A percentile compares a stretch with the other conserved stretches of the same genome.
These are phyloP conservation scores for Mycena sp. DNA, from an alignment of 1,284 basidiomycete species.

Conservation along the genomic window DNA sequence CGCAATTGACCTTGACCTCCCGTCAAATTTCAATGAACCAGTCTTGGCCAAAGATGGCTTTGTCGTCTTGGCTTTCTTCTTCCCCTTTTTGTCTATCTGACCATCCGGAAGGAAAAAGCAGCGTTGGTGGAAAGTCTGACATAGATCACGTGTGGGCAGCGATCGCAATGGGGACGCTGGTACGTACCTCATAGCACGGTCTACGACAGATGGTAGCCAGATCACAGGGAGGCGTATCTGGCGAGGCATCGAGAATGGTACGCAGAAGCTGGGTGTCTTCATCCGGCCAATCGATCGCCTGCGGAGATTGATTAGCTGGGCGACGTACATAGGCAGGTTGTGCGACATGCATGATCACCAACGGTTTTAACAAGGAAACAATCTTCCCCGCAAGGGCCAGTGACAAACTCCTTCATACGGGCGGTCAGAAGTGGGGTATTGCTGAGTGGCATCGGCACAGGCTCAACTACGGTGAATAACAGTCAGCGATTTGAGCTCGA, in stretches of 20 bases:
- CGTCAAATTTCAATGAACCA: background rate
- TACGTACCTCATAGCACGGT: slow-evolving; percentile 53
- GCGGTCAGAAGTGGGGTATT: slow-evolving; percentile 34
- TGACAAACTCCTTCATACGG: slow-evolving; percentile 33
- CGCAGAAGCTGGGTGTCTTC: slow-evolving; percentile 40
- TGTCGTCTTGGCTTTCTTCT: background rate
- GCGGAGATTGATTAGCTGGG: background rate
- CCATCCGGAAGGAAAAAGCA: background rate
- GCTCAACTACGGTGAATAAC: slow-evolving; percentile 41
- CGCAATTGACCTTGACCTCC: too few species aligned
- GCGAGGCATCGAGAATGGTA: slow-evolving; percentile 43
- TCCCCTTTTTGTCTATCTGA: background rate
- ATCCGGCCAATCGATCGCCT: slow-evolving; percentile 39
- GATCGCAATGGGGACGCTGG: too few species aligned
- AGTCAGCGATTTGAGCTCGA: background rate
- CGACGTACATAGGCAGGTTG: background rate
- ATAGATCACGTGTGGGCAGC: background rate
- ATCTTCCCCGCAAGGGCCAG: slow-evolving; percentile 45
- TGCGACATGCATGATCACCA: too few species aligned
- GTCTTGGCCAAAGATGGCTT: background rate
- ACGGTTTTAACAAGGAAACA: slow-evolving; percentile 50
- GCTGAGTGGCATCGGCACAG: slow-evolving; percentile 41
- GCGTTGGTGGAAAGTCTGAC: background rate
- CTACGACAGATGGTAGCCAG: slow-evolving; percentile 53
- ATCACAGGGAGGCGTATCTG: slow-evolving; percentile 53